Base-by-base conservation (phyloP, 441 rosid genomes). In the Daphne laureola region DNA sequence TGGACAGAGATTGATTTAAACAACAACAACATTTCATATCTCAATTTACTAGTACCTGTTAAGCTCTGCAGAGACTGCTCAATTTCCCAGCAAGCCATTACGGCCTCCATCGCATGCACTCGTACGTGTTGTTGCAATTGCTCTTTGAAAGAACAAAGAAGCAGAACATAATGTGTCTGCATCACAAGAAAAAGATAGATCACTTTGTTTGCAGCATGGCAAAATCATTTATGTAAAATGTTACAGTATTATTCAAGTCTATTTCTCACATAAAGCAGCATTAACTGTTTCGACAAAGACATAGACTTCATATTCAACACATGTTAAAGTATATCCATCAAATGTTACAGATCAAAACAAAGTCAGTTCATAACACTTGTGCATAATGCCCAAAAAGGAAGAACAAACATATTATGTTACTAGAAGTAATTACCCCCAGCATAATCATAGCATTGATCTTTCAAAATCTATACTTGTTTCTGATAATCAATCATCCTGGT, bases 61-160 rank as follows among this genome's bases (percentile, higher is more conserved):
- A 94, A 79, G 77, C 98, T 86, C 66, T 94, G 99, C 27, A 94
- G 78, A 58, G 96, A 86, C 66, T 94, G 99, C 74, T 94, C 99
- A 21, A 94, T 83, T 70, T 90, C 96, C 99, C 99, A 94, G 73
- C 99, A 94, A 31, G 99, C 96, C 98, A 94, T 90, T 18, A 94
- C 99, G 12, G 99, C 99, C 76, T 94, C 99, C 99, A 94, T 94
- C 8, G 98, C 98, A 73, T 94, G 99, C 51, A 94, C 98, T 51
- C 99, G 84, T 14, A 94, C 99, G 51, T 94, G 99, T 57, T 94
- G 98, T 66, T 94, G 99, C 53, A 94, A 69, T 78, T 90, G 99
- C 59, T 94, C 99, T 84, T 94, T 94, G 55, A 94, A 94, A 1
- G 98, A 83, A 59, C 98, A 94, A 23, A 94, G 90, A 77, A 94